Evolutionary conservation across 2,329 filamentous ascomycete species (phyloP), one percentile per base, ranked within the genome.

Genomic region (Fusarium zealandicum): DNA sequence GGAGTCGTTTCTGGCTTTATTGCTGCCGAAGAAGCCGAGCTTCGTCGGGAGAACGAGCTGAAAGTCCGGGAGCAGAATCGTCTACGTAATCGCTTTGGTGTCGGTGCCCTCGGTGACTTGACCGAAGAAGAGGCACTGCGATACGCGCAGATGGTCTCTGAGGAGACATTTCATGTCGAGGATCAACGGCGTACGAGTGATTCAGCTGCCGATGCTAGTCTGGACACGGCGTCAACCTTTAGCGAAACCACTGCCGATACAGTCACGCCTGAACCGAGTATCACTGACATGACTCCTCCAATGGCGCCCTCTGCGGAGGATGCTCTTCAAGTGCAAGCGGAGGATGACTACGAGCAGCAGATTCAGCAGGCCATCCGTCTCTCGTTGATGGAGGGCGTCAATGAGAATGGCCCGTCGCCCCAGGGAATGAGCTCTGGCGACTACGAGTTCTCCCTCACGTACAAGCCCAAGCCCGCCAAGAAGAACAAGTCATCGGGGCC

Each of bases 1-100:
- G 87, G 85, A 14, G 87, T 89, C 18, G 80, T 96, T 30, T 85
- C 87, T 54, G 88, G 89, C 59, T 93, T 93, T 68, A 98, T 98
- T 58, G 87, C 87, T 33, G 89, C 90, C n/a, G 93, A 98, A 72
- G 84, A 89, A 61, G 82, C 86, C 36, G 92, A 96, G 70, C 81
- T 97, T 49, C 87, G 89, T 49, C 82, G 82, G 8, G 91, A 96
- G 67, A 86, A 88, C 63, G 78, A 87, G 27, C 82, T 85, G 36
- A 83, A 85, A 32, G 80, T 81, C 18, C 87, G 87, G 50, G 88
- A 96, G 67, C 80, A 85, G 48, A 82, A 86, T 13, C 86, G 87
- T 18, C 79, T 98, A 20, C 88, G 85, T 30, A 87, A 85, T 25
- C 86, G 93, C 30, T 99, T 96, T 67, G 95, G 95, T 6, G 85